Base-by-base conservation (phyloP, 257 asterid genomes). In the Ocimum tenuiflorum region DNA sequence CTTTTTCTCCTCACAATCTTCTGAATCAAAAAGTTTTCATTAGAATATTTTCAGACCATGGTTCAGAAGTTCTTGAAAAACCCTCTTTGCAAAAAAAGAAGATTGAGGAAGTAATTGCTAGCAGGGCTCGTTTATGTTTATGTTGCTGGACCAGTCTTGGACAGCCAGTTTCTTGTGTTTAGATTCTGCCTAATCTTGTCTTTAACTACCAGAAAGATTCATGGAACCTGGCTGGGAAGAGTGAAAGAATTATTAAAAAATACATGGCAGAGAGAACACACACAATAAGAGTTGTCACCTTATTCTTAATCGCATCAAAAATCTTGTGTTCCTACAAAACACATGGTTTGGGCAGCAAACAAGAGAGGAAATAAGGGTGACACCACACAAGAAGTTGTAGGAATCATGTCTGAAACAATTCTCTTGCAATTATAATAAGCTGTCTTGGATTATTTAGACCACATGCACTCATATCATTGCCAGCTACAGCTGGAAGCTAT, bases 381-480 rank as follows among this genome's bases (percentile, higher is more conserved):
- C 67, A 70, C 75, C 70, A 73, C 60, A 71, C 55, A 70, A 56
- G 6, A 67, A 66, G 69, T 63, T 77, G 87, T 74, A 68, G 83
- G 82, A 85, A 70, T 79, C 73, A 65, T 80, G 92, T 82, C 75
- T 65, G 65, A 77, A 82, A 74, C 79, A 78, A 78, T 69, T 77
- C 62, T 66, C 18, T 68, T n/a, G 81, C 73, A 75, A 73, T 75
- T 59, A 78, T 81, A 77, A 80, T 60, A 78, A 70, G 73, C 50
- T 79, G 90, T 81, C 82, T 78, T 68, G 85, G 81, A 88, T 79
- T 88, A 80, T 83, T 79, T 67, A 74, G 79, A 76, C 83, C 95
- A 80, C 81, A 80, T 83, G 85, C 82, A 81, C 75, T 77, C 83
- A 36, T 74, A 81, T 86, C 69, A 81, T 85, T 84, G 83, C 83